Evolutionary conservation across 192 early-diverging fungal species (phyloP), one percentile per base, ranked within the genome.

Genomic region (Mortierella alpina): DNA sequence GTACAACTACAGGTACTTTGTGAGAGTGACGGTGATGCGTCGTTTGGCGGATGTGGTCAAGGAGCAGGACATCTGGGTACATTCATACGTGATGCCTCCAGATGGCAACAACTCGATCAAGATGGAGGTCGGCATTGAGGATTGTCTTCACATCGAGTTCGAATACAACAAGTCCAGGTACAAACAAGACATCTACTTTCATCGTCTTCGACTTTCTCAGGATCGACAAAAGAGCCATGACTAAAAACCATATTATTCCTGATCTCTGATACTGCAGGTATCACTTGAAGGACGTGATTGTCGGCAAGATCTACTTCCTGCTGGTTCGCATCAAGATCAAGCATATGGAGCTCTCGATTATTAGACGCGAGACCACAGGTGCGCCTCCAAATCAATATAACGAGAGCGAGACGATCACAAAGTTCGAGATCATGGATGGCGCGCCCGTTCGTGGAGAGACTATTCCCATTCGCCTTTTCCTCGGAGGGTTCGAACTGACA

Each of bases 361-460:
- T 99, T 64, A 91, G 97, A 14, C 89, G 98, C 17, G 98, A 99
- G 84, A 96, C 97, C 2, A 98, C 97, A 7, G 98, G 97, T 11
- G 92, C 95, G 45, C 96, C 95, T 57, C 96, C 95, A 22, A 99
- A 98, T 74, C 94, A 98, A 77, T 97, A 97, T 86, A 99, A 98
- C 83, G 98, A 99, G 86, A 96, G 93, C 84, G 98, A 99, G 84
- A 98, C 96, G 0, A 93, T 99, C 51, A 99, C 97, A 52, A 98
- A 96, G 83, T 99, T 98, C 83, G 98, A 99, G 81, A 99, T 99
- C 74, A 99, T 99, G 98, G 98, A 99, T 82, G 98, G 98, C 13
- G 97, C 97, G 48, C 97, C 98, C 31, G 97, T 97, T 20, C 90
- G 92, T 76, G 95, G 95, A n/a, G 98, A 99, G 81, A 97, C 95